Percentiles rank a stretch among this genome's conserved stretches.
phyloP scores from a whole-genome alignment of 1,284 basidiomycete species.

The Puccinia horiana region DNA sequence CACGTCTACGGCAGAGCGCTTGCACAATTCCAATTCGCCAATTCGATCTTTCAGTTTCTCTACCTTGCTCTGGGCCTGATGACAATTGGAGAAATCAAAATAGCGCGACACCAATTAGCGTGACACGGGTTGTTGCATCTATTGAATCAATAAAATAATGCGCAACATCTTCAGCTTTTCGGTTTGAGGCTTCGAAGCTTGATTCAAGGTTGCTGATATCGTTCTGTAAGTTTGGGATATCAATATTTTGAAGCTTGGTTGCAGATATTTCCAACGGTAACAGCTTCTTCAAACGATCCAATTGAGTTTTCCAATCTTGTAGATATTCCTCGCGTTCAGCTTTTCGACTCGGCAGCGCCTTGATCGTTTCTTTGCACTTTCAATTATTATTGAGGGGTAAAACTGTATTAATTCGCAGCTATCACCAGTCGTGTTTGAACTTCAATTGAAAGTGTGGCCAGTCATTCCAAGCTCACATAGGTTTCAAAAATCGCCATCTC shows the following conservation, averaged over 20 bases:
- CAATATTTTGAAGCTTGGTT: slow-evolving; percentile 64
- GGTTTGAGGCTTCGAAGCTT: slow-evolving; percentile 64
- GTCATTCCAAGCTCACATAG: slow-evolving; percentile 53
- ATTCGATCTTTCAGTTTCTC: slow-evolving; percentile 57
- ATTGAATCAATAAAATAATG: slow-evolving; percentile 54
- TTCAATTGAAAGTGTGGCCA: not conserved
- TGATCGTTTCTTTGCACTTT: slow-evolving; percentile 28
- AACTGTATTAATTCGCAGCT: slow-evolving; percentile 47
- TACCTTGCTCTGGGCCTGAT: slow-evolving; percentile 54
- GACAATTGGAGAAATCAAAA: not conserved
- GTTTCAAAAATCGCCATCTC: slow-evolving; percentile 62
- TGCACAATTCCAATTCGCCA: slow-evolving; percentile 69
- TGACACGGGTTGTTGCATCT: slow-evolving; percentile 50
- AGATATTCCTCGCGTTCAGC: slow-evolving; percentile 63
- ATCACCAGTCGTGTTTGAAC: not conserved
- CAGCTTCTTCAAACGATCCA: slow-evolving; percentile 66
- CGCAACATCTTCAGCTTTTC: slow-evolving; percentile 65
- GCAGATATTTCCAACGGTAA: slow-evolving; percentile 62
- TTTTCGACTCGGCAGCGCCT: slow-evolving; percentile 53
- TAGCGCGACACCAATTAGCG: not conserved
- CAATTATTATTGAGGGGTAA: slow-evolving; percentile 54
- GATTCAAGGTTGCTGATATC: slow-evolving; percentile 67
- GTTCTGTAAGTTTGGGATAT: slow-evolving; percentile 70
- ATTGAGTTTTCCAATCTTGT: slow-evolving; percentile 67
- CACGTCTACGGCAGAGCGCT: slow-evolving; percentile 68